Conservation (phyloP, 2,329 filamentous ascomycete species). For the Byssoonygena ceratinophila region DNA sequence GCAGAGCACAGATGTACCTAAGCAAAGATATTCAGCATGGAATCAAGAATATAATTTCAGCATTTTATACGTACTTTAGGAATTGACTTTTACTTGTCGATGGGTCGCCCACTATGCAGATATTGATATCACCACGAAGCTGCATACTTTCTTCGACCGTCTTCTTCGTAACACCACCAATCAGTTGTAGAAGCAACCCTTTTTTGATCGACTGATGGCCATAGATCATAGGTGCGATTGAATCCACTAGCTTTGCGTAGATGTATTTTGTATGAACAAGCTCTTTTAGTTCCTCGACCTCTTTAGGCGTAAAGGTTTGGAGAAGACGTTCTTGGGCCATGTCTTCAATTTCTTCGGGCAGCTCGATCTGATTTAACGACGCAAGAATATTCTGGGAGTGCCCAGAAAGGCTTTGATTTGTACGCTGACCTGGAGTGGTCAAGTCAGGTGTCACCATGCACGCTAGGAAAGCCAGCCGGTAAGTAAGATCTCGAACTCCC, state of each 20-base stretch:
- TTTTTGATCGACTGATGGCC: conserved; percentile 98
- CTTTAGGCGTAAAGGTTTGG: conserved; percentile 69
- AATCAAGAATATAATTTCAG: not conserved
- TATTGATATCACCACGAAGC: conserved; percentile 93
- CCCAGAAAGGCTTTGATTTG: conserved; percentile 57
- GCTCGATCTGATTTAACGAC: conserved; percentile 63
- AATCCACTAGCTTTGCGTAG: conserved; percentile 83
- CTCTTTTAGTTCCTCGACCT: conserved; percentile 80
- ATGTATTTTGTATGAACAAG: conserved; percentile 97
- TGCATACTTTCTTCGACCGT: conserved; percentile 84
- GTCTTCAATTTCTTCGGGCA: conserved; percentile 64
- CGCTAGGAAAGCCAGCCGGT: conserved; percentile 88
- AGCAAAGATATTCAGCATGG: not conserved
- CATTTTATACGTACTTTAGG: conserved; percentile 51
- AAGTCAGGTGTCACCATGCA: conserved; percentile 93
- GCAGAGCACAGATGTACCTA: conserved; percentile 82
- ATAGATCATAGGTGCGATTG: conserved; percentile 92
- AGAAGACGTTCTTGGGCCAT: conserved; percentile 80
- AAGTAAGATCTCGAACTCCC: conserved; percentile 89
- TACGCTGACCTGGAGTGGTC: conserved; percentile 63
- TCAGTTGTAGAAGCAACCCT: conserved; percentile 80
- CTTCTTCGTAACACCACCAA: conserved; percentile 88
- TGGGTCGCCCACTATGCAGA: conserved; percentile 94
- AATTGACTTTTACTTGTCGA: conserved; percentile 98
- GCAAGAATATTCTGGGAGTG: conserved; percentile 76